Conservation (phyloP, 345 rosid species). For the Noccaea caerulescens region DNA sequence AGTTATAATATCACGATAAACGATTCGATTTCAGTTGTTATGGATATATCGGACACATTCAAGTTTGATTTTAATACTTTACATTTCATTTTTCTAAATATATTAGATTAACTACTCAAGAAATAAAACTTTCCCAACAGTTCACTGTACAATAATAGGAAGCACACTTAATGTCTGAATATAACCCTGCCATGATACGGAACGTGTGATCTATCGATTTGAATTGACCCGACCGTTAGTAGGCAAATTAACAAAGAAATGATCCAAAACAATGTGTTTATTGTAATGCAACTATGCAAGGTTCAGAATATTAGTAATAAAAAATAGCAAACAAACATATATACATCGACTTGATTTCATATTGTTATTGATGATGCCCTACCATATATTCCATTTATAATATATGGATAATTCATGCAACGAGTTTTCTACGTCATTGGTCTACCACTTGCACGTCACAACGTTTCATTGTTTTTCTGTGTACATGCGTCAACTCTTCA, state of each 20-base stretch:
- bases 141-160: too few species aligned
- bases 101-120: too few species aligned
- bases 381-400: slow-evolving; percentile 21
- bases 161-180: neutral
- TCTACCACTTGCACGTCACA: slow-evolving; percentile 34
- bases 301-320: slow-evolving; percentile 5
- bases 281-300: slow-evolving; percentile 29
- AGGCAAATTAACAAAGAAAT: slow-evolving; percentile 34
- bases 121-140: too few species aligned
- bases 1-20: too few species aligned
- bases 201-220: slow-evolving; percentile 42
- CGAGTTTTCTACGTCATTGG: slow-evolving; percentile 30
- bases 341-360: neutral
- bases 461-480: neutral
- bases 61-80: too few species aligned
- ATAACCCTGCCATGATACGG: slow-evolving; percentile 23
- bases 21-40: too few species aligned
- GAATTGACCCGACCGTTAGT: slow-evolving; percentile 41
- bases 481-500: slow-evolving; percentile 13
- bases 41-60: too few species aligned
- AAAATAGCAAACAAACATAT: neutral
- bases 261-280: neutral
- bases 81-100: too few species aligned
- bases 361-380: slow-evolving; percentile 1
- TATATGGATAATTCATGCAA: slow-evolving; percentile 36